Percentiles rank a stretch among this genome's conserved stretches.
phyloP scores from a whole-genome alignment of 1,284 basidiomycete genomes.

The Pterulicium gracile region DNA sequence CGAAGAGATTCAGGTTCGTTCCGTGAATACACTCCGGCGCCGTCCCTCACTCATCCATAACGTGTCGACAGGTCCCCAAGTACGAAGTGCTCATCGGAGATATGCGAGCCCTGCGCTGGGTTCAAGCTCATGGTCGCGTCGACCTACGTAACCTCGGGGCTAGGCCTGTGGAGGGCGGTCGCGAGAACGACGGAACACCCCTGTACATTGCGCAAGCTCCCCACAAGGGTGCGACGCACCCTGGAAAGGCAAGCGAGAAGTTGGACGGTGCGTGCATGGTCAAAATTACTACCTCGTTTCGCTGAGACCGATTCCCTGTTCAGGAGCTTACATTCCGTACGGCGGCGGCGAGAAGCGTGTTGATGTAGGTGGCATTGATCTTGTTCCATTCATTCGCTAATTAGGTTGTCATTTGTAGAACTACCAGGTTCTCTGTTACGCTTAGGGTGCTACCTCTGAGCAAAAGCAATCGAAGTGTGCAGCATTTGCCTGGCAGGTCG shows the following conservation, averaged over 20 bases:
- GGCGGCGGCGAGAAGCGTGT: conserved; percentile 33
- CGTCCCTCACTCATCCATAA: too few species aligned
- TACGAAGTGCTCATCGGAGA: conserved; percentile 66
- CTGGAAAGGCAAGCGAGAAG: conserved; percentile 51
- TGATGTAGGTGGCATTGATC: neutral
- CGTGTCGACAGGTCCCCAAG: conserved; percentile 31
- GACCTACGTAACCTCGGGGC: conserved; percentile 30
- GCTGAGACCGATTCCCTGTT: conserved; percentile 3
- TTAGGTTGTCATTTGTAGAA: neutral
- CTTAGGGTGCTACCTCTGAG: conserved; percentile 1
- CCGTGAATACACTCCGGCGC: too few species aligned
- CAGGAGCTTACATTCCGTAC: conserved; percentile 42
- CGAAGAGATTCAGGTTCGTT: conserved; percentile 44
- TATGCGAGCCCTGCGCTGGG: conserved; percentile 47
- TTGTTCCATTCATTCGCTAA: neutral
- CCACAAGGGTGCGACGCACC: conserved; percentile 39
- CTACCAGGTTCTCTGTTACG: conserved; percentile 12
- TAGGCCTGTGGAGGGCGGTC: conserved; percentile 55
- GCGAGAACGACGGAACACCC: conserved; percentile 46
- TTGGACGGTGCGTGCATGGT: conserved; percentile 33
- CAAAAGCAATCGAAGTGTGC: neutral
- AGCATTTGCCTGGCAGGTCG: too few species aligned
- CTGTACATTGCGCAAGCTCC: conserved; percentile 52
- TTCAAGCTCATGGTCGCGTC: conserved; percentile 33
- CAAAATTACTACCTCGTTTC: neutral